Conservation (phyloP, 2,329 filamentous ascomycete genomes). For the Nothophoma quercina region DNA sequence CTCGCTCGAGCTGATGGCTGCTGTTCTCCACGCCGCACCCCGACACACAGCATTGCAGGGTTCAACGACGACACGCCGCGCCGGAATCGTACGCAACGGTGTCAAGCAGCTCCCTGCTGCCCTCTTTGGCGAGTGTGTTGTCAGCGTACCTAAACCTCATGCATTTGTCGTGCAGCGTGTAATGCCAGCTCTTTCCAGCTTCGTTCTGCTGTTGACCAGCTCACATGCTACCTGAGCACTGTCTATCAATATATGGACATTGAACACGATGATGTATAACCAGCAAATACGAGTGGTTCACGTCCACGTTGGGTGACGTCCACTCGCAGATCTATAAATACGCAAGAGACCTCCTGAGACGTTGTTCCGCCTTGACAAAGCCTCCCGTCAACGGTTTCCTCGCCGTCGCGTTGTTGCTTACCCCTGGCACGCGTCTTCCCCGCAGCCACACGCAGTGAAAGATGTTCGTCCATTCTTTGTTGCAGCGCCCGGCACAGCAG, state of each 20-base stretch:
- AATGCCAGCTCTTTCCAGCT: background rate
- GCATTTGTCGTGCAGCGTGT: background rate
- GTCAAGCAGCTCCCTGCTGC: slow-evolving; percentile 11
- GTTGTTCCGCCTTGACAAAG: slow-evolving; percentile 16
- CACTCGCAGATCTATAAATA: slow-evolving; percentile 18
- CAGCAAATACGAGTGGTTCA: background rate
- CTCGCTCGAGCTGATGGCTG: slow-evolving; percentile 10
- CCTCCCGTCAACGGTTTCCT: slow-evolving; percentile 17
- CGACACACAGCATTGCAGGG: slow-evolving; percentile 7
- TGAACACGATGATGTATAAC: too few species aligned
- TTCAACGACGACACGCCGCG: slow-evolving; percentile 3
- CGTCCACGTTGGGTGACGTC: slow-evolving; percentile 13
- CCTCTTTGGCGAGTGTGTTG: slow-evolving; percentile 12
- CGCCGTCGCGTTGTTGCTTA: slow-evolving; percentile 10
- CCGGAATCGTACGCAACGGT: slow-evolving; percentile 6
- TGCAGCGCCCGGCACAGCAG: slow-evolving; percentile 9
- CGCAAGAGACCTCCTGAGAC: slow-evolving; percentile 11
- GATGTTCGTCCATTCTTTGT: slow-evolving; percentile 8
- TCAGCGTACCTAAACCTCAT: slow-evolving; percentile 3
- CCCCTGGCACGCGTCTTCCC: slow-evolving; percentile 17
- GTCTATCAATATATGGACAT: too few species aligned
- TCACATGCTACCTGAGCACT: background rate
- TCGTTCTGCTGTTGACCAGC: background rate
- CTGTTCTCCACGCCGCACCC: slow-evolving; percentile 8
- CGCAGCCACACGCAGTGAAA: slow-evolving; percentile 8